Evolutionary conservation across 192 early-diverging fungal species (phyloP).

Genomic region (Backusella tuberculispora): DNA sequence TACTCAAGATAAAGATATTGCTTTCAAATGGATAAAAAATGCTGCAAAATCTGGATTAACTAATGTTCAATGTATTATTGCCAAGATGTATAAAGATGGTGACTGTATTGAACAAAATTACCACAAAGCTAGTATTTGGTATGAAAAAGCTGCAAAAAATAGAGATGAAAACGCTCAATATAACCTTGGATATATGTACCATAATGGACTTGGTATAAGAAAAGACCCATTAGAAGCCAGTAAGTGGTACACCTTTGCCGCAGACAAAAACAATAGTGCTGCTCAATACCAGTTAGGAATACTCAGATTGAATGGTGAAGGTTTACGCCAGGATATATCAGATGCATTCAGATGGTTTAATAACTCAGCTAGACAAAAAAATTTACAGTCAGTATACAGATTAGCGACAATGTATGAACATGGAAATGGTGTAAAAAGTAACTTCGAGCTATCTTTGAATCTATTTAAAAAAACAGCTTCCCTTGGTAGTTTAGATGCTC

Average conservation of each 20-base stretch:
- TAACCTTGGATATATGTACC: constrained; percentile 80
- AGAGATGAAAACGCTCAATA: constrained; percentile 61
- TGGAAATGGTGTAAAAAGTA: background rate
- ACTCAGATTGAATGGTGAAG: background rate
- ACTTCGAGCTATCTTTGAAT: background rate
- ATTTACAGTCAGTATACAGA: background rate
- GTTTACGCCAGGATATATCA: background rate
- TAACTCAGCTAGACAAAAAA: background rate
- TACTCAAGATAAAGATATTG: background rate
- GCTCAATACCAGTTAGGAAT: background rate
- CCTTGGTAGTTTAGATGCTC: background rate
- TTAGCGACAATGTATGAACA: background rate
- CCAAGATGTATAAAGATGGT: constrained; percentile 65
- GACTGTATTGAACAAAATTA: constrained; percentile 68
- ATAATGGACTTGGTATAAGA: constrained; percentile 66
- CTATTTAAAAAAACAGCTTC: background rate
- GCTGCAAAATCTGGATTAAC: too few relatives aligned
- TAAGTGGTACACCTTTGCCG: constrained; percentile 47
- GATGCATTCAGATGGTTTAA: background rate
- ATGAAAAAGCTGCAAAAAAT: constrained; percentile 58
- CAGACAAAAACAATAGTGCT: background rate
- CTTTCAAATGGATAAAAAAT: background rate
- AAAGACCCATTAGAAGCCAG: constrained; percentile 70
- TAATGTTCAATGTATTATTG: background rate
- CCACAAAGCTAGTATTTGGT: constrained; percentile 71